Percentiles rank a stretch among this genome's conserved stretches.
These are phyloP conservation scores for Sugiyamaella smithiae DNA, from an alignment of 805 yeast genomes.

Conservation along the genomic window DNA sequence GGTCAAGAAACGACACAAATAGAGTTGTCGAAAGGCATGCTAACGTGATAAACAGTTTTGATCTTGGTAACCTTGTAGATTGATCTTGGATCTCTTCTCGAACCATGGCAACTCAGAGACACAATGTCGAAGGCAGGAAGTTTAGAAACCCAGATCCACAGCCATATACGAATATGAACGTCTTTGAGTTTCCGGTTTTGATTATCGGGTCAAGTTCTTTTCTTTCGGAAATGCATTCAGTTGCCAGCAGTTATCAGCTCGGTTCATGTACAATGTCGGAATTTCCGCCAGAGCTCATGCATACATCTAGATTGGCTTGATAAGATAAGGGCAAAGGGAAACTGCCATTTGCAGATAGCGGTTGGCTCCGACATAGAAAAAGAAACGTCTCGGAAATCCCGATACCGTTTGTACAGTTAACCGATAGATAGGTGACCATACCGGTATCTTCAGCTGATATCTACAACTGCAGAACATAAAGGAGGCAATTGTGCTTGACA, in stretches of 20 bases:
- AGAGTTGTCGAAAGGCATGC: slow-evolving; percentile 18
- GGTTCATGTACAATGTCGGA: not conserved
- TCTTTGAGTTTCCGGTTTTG: too few relatives aligned
- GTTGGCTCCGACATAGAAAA: too few relatives aligned
- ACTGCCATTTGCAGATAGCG: too few relatives aligned
- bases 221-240: too few relatives aligned
- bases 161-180: too few relatives aligned
- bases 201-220: too few relatives aligned
- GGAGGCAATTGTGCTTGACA: too few relatives aligned
- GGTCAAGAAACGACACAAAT: slow-evolving; percentile 46
- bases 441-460: too few relatives aligned
- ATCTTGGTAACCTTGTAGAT: slow-evolving; percentile 11
- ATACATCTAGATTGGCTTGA: not conserved
- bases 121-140: not conserved
- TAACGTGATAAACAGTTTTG: slow-evolving; percentile 17
- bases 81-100: slow-evolving; percentile 12
- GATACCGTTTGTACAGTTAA: not conserved
- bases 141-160: not conserved
- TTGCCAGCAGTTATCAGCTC: too few relatives aligned
- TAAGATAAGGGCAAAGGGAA: slow-evolving; percentile 2
- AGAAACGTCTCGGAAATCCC: not conserved
- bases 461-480: too few relatives aligned
- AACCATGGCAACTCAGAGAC: not conserved
- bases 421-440: not conserved
- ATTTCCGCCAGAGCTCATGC: not conserved